Evolutionary conservation across 2,329 filamentous ascomycete genomes (phyloP).

Genomic region (Trichoderma breve): DNA sequence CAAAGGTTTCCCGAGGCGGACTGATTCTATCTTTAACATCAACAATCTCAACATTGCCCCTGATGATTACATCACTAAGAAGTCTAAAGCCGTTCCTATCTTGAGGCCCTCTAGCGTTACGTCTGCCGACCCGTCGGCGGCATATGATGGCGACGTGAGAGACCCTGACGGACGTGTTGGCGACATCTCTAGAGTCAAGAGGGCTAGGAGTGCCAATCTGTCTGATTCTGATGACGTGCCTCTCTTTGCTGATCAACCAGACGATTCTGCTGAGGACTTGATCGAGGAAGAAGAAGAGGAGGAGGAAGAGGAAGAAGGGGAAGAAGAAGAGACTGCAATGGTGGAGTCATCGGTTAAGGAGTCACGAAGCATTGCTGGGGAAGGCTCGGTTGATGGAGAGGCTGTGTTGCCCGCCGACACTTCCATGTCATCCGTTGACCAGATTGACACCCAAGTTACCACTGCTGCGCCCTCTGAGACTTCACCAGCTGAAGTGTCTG

Average conservation of each 20-base stretch:
- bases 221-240: conserved; percentile 71
- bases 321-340: conserved; percentile 21
- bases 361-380: conserved; percentile 26
- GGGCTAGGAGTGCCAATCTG: conserved; percentile 59
- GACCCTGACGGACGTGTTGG: conserved; percentile 56
- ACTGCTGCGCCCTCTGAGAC: conserved; percentile 53
- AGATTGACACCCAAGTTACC: conserved; percentile 52
- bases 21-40: conserved; percentile 58
- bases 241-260: conserved; percentile 63
- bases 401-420: conserved; percentile 45
- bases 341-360: conserved; percentile 27
- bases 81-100: conserved; percentile 82
- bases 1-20: conserved; percentile 42
- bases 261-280: conserved; percentile 21
- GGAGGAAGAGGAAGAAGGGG: not conserved
- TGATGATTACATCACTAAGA: conserved; percentile 58
- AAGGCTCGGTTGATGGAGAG: conserved; percentile 43
- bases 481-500: conserved; percentile 49
- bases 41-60: conserved; percentile 62
- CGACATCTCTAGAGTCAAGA: conserved; percentile 71
- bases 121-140: conserved; percentile 26
- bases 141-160: conserved; percentile 28
- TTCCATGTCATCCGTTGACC: conserved; percentile 55
- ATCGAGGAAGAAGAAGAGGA: conserved; percentile 19
- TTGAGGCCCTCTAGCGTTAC: conserved; percentile 58